Evolutionary conservation across 345 rosid genomes (phyloP).

Genomic region (Odontarrhena argentea): DNA sequence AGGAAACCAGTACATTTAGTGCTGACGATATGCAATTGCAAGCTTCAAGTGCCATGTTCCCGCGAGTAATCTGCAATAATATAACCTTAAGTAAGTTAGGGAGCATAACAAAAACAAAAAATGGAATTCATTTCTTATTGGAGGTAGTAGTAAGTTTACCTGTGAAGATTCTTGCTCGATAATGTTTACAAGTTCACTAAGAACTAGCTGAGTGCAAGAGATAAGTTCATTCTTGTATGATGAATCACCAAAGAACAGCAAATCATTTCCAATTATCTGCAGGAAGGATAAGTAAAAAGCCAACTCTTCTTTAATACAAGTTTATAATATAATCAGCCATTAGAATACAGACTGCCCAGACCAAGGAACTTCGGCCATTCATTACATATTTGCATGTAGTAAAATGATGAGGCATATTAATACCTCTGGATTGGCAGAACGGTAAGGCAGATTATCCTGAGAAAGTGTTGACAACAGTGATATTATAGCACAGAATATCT

Average conservation of each 20-base stretch:
- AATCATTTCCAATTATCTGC: constrained; percentile 67
- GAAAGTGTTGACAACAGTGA: constrained; percentile 64
- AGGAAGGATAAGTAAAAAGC: constrained; percentile 1
- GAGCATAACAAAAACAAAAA: not conserved
- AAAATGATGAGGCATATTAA: constrained; percentile 23
- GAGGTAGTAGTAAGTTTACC: constrained; percentile 41
- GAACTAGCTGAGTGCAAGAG: constrained; percentile 45
- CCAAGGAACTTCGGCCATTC: not conserved
- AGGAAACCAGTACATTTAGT: constrained; percentile 50
- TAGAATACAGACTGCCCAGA: constrained; percentile 3
- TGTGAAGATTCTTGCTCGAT: constrained; percentile 67
- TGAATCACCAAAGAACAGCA: constrained; percentile 63
- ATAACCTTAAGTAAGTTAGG: not conserved
- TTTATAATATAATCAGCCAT: constrained; percentile 1
- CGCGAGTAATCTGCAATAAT: constrained; percentile 57
- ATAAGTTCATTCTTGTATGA: constrained; percentile 63
- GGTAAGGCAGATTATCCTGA: constrained; percentile 77
- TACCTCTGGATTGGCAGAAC: constrained; percentile 55
- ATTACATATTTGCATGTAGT: not conserved
- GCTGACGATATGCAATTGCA: constrained; percentile 79
- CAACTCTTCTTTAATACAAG: not conserved
- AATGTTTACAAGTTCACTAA: constrained; percentile 52
- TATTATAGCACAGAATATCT: constrained; percentile 59
- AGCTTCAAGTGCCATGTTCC: constrained; percentile 88
- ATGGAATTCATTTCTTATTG: constrained; percentile 21